Evolutionary conservation across 768 basidiomycete species (phyloP), one percentile per base, ranked within the genome.

Genomic region (Coprinellus micaceus): DNA sequence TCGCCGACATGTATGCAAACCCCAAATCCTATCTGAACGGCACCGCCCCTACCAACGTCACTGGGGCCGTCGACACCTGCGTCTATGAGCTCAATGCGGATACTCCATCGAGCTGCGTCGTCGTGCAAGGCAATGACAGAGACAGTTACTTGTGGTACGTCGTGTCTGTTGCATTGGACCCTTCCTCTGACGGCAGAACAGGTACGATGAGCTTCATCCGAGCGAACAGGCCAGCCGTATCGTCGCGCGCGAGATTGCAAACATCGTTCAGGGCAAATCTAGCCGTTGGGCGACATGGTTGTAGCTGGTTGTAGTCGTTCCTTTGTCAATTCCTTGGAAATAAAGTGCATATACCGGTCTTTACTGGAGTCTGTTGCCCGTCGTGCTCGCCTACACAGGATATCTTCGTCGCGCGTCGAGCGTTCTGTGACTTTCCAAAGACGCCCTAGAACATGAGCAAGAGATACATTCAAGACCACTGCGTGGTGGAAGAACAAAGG

Each of bases 131-230:
- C 0, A 67, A 74, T 0, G 83, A 71, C 15, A 63, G 69, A 13
- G 84, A 85, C 60, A 85, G 85, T 63, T 86, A 77, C 70, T 64
- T 85, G 44, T 86, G 84, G 84, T 83, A 60, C 51, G 80, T 64
- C 17, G 15, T n/a, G n/a, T n/a, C n/a, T n/a, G n/a, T n/a, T n/a
- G n/a, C n/a, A n/a, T n/a, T n/a, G n/a, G 33, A 45, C 26, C 2
- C 25, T n/a, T 19, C 58, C 53, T 15, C 26, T 50, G 39, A 43
- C 9, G 29, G 12, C 39, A 19, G 21, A 19, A 6, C 48, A 74
- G 72, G 80, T 80, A 67, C 57, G 82, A 86, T 59, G 84, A 84
- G 58, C 69, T 86, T 17, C 84, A 85, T 61, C 81, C 81, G 5
- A 82, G 82, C 3, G 81, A 84, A 61, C 84, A 86, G 61, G 73